Evolutionary conservation across 2,329 filamentous ascomycete genomes (phyloP).

Genomic region (Alternaria alternata): DNA sequence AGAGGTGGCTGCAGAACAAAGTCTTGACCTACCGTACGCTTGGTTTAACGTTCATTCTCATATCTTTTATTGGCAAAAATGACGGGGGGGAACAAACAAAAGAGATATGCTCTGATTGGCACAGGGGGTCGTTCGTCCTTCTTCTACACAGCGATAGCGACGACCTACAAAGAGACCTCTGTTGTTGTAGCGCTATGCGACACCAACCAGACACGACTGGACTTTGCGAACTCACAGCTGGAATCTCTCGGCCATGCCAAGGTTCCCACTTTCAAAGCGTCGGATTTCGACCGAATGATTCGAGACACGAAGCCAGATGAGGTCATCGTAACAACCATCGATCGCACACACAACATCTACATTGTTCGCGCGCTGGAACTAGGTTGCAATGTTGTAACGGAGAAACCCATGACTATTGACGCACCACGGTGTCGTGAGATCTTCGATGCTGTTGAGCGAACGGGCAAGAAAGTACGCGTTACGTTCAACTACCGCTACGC

Average conservation of each 20-base stretch:
- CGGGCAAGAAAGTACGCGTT: conserved; percentile 61
- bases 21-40: conserved; percentile 2
- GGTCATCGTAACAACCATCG: conserved; percentile 70
- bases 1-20: conserved; percentile 3
- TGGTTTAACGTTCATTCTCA: neutral
- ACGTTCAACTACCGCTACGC: conserved; percentile 72
- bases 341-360: conserved; percentile 68
- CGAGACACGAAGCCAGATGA: conserved; percentile 65
- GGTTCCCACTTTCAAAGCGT: conserved; percentile 64
- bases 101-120: conserved; percentile 64
- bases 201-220: conserved; percentile 67
- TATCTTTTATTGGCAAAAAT: conserved; percentile 8
- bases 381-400: conserved; percentile 68
- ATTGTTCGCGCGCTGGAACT: conserved; percentile 67
- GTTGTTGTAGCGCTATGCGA: conserved; percentile 66
- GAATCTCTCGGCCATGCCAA: conserved; percentile 55
- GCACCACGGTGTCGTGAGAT: conserved; percentile 63
- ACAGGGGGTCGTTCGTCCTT: conserved; percentile 67
- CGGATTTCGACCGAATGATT: conserved; percentile 67
- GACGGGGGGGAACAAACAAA: conserved; percentile 23
- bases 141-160: conserved; percentile 67
- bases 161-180: conserved; percentile 61
- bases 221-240: conserved; percentile 63
- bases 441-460: conserved; percentile 62
- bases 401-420: conserved; percentile 72